Percentiles rank a stretch among this genome's conserved stretches.
Conservation (phyloP, 345 rosid species). For the Aquilaria sinensis region DNA sequence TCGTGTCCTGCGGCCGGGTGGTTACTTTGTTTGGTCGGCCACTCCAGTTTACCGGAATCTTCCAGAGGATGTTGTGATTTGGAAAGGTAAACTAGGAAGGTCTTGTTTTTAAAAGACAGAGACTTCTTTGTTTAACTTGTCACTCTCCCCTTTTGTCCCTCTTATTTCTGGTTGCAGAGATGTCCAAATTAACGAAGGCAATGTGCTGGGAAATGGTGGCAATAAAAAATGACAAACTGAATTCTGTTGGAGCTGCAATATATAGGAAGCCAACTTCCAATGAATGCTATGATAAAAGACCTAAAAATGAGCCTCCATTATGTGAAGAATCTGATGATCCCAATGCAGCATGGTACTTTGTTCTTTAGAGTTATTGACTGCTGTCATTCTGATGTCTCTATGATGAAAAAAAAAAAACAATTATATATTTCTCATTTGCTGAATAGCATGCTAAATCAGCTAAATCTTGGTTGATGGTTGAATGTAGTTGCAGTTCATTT, state of each 20-base stretch:
- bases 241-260: conserved; percentile 59
- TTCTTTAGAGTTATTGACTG: conserved; percentile 2
- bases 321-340: conserved; percentile 70
- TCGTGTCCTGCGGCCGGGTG: conserved; percentile 87
- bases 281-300: conserved; percentile 49
- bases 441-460: not conserved
- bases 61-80: conserved; percentile 72
- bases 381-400: not conserved
- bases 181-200: conserved; percentile 55
- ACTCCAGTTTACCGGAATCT: conserved; percentile 86
- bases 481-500: no score
- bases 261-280: conserved; percentile 66
- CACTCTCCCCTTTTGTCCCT: conserved; percentile 8
- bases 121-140: conserved; percentile 12
- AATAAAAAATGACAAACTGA: conserved; percentile 49
- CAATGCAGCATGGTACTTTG: conserved; percentile 62
- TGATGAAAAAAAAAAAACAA: no score
- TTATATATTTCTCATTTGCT: not conserved
- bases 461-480: no score
- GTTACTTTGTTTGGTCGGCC: conserved; percentile 95
- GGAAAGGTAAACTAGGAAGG: conserved; percentile 51
- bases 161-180: conserved; percentile 37
- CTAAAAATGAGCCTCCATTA: conserved; percentile 48
- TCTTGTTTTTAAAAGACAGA: conserved; percentile 3
- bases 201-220: conserved; percentile 71